Conservation (phyloP, 2,329 filamentous ascomycete genomes). For the Seiridium unicorne region DNA sequence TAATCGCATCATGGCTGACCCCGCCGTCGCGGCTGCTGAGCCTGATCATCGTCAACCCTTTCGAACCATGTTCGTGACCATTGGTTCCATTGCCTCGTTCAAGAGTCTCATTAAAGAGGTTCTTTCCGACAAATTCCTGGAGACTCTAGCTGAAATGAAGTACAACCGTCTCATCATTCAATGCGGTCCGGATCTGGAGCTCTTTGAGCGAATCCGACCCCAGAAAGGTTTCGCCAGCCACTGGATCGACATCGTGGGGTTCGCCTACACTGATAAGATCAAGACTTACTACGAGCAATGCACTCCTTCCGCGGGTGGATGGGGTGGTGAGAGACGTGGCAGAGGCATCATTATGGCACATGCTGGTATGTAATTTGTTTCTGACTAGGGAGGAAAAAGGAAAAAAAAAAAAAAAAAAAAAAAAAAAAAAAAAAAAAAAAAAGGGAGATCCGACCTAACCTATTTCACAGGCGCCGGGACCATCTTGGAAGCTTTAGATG, state of each 20-base stretch:
- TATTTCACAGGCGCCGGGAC: constrained; percentile 72
- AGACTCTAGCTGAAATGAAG: constrained; percentile 51
- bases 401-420: no score
- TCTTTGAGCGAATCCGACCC: constrained; percentile 41
- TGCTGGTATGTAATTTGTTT: constrained; percentile 61
- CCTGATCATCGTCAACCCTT: constrained; percentile 10
- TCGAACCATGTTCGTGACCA: constrained; percentile 75
- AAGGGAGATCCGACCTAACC: constrained; percentile 7
- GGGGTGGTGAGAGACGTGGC: constrained; percentile 25
- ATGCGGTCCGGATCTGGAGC: constrained; percentile 68
- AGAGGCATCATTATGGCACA: constrained; percentile 84
- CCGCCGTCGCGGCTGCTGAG: constrained; percentile 4
- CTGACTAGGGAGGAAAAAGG: background rate
- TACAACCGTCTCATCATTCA: constrained; percentile 78
- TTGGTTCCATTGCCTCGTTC: constrained; percentile 90
- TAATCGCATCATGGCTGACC: constrained; percentile 10
- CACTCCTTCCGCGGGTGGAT: constrained; percentile 39
- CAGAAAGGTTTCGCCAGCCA: constrained; percentile 14
- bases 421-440: no score
- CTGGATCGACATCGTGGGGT: constrained; percentile 55
- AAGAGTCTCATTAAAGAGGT: constrained; percentile 65
- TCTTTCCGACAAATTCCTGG: constrained; percentile 61
- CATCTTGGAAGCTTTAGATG: constrained; percentile 77
- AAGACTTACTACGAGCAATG: constrained; percentile 56
- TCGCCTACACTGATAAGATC: constrained; percentile 67